Conservation (phyloP, 352 stramenopile genomes). For the Globisporangium lucens region DNA sequence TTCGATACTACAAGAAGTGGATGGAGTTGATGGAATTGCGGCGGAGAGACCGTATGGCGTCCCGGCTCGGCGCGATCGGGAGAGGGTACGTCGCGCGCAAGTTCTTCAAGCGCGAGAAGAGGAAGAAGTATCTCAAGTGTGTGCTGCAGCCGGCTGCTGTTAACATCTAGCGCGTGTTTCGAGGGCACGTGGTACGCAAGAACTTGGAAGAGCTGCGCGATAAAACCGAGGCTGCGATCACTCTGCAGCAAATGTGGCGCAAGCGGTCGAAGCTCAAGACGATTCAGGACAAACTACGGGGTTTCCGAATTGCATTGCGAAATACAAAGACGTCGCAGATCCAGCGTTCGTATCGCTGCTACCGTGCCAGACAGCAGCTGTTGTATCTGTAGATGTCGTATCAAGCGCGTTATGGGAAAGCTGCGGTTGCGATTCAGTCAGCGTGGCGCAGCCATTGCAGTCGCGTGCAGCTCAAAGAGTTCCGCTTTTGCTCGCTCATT, state of each 20-base stretch:
- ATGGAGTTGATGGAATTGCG: conserved; percentile 45
- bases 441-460: conserved; percentile 68
- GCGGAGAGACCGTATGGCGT: conserved; percentile 51
- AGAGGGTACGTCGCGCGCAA: conserved; percentile 58
- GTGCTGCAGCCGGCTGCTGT: conserved; percentile 48
- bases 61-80: conserved; percentile 56
- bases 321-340: conserved; percentile 38
- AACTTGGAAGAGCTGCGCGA: conserved; percentile 52
- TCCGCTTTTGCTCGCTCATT: conserved; percentile 63
- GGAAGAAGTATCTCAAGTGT: conserved; percentile 32
- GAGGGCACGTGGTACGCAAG: conserved; percentile 55
- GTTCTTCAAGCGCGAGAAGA: conserved; percentile 48
- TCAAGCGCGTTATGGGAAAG: conserved; percentile 45
- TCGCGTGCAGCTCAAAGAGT: conserved; percentile 53
- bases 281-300: conserved; percentile 35
- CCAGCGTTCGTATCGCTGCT: conserved; percentile 65
- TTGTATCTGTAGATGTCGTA: conserved; percentile 38
- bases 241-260: conserved; percentile 74
- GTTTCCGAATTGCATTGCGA: conserved; percentile 43
- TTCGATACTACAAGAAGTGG: conserved; percentile 47
- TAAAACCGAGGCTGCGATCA: conserved; percentile 62
- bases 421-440: conserved; percentile 59
- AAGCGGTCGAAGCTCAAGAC: conserved; percentile 38
- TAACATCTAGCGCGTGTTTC: conserved; percentile 68
- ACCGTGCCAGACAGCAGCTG: conserved; percentile 38